Evolutionary conservation across 1,284 basidiomycete species (phyloP), one percentile per base, ranked within the genome.

Genomic region (Ustilago tritici): DNA sequence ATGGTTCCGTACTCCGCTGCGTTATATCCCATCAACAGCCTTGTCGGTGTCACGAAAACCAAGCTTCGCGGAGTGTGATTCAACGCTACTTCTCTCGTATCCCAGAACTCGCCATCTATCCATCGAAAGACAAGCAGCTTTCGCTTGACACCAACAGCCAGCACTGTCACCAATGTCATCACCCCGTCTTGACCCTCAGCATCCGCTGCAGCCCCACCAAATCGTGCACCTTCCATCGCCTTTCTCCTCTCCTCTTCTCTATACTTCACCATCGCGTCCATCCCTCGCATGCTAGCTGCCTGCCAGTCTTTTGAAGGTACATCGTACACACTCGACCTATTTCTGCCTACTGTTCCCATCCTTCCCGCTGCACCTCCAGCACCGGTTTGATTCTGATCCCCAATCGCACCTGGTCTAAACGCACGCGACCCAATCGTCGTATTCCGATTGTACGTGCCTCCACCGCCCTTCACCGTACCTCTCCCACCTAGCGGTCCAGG

Each of bases 101-200:
- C 92, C 84, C 93, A 92, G 50, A 92, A 89, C 79, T 93, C 92
- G 28, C 93, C 93, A 79, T 95, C 93, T 75, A 84, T 73, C 94
- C 95, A 97, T 4, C 90, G 89, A 83, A 95, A 95, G 12, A 98
- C 87, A 2, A 96, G 90, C 1, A 95, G 90, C 85, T 92, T 94
- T 73, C 95, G 90, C 76, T 92, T 89, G 82, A 95, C 95, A 15
- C 94, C 95, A 8, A 98, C 89, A 4, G 94, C 89, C 10, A 99
- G 88, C 65, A 91, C 90, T 1, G 93, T 93, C n/a, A 93, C 88
- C 17, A 78, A 53, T n/a, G 76, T 78, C 76, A 78, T 78, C 17
- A 78, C 57, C 3, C 76, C 76, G 14, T 74, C 68, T 23, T 70
- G 40, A 19, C 62, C 70, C 8, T 78, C 71, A 2, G 65, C 69